Percentiles rank a stretch among this genome's conserved stretches.
Conservation (phyloP, 164 flowering plant species). For the Nymphaea thermarum region DNA sequence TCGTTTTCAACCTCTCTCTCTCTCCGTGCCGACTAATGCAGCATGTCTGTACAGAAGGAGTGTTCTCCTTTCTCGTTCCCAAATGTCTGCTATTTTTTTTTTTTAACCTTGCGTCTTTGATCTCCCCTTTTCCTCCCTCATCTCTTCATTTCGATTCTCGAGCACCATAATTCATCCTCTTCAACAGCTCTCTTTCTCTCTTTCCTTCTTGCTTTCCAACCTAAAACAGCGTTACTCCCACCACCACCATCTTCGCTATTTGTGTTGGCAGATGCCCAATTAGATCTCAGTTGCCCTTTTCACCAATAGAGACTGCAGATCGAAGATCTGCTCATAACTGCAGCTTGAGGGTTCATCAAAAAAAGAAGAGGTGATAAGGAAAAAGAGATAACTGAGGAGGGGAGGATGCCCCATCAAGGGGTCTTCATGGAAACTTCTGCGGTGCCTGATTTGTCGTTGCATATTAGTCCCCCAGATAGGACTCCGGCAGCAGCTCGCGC, state of each 20-base stretch:
- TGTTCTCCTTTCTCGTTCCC: neutral
- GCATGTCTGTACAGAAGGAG: constrained; percentile 2
- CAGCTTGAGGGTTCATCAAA: no score
- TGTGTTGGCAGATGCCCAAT: neutral
- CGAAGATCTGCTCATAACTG: neutral
- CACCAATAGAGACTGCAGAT: constrained; percentile 8
- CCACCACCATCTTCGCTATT: neutral
- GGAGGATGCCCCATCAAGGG: constrained; percentile 27
- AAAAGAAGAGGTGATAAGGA: no score
- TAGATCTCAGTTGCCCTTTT: constrained; percentile 8
- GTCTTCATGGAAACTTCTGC: constrained; percentile 29
- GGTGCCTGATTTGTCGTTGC: constrained; percentile 50
- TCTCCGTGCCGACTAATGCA: constrained; percentile 3
- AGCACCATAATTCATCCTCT: neutral
- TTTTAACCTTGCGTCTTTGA: constrained; percentile 4
- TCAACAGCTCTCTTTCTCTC: neutral
- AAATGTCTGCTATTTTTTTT: constrained; percentile 5
- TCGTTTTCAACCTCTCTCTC: constrained; percentile 8
- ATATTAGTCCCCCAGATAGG: constrained; percentile 46
- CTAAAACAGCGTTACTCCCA: neutral
- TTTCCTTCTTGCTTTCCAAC: constrained; percentile 1
- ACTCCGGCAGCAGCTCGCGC: neutral
- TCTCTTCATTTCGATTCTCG: constrained; percentile 5
- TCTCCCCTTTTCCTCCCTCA: constrained; percentile 6
- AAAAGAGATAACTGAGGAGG: neutral